These are phyloP conservation scores for Aspergillus carbonarius DNA, from an alignment of 2,329 filamentous ascomycete genomes.

Conservation along the genomic window DNA sequence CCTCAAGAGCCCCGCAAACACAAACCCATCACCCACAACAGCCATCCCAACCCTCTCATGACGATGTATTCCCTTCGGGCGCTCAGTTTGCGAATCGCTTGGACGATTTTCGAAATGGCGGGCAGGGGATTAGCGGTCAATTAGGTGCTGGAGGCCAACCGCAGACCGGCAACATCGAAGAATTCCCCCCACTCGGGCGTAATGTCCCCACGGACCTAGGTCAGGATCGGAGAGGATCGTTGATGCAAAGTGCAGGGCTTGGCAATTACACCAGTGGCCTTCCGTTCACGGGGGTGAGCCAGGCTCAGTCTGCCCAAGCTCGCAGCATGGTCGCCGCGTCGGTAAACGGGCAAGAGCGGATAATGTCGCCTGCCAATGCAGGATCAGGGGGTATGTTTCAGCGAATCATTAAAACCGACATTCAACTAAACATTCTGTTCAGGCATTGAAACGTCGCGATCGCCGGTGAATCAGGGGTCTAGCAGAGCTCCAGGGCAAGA, in stretches of 20 bases:
- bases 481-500: conserved; percentile 46
- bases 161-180: conserved; percentile 58
- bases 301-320: conserved; percentile 38
- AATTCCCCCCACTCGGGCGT: conserved; percentile 60
- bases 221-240: conserved; percentile 50
- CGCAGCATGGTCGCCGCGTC: conserved; percentile 32
- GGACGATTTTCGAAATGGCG: conserved; percentile 59
- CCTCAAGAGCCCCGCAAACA: conserved; percentile 41
- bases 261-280: conserved; percentile 41
- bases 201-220: conserved; percentile 52
- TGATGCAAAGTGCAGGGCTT: conserved; percentile 52
- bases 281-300: conserved; percentile 44
- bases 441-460: conserved; percentile 42
- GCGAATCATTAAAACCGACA: neutral
- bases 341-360: conserved; percentile 42
- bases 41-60: conserved; percentile 48
- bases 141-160: conserved; percentile 51
- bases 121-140: conserved; percentile 54
- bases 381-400: conserved; percentile 30
- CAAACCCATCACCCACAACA: conserved; percentile 43
- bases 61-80: conserved; percentile 47
- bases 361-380: conserved; percentile 36
- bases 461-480: conserved; percentile 43
- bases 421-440: conserved; percentile 17
- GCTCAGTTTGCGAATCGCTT: conserved; percentile 53